These are phyloP conservation scores for Penicillium fimorum DNA, from an alignment of 495 filamentous ascomycete genomes.

Conservation along the genomic window DNA sequence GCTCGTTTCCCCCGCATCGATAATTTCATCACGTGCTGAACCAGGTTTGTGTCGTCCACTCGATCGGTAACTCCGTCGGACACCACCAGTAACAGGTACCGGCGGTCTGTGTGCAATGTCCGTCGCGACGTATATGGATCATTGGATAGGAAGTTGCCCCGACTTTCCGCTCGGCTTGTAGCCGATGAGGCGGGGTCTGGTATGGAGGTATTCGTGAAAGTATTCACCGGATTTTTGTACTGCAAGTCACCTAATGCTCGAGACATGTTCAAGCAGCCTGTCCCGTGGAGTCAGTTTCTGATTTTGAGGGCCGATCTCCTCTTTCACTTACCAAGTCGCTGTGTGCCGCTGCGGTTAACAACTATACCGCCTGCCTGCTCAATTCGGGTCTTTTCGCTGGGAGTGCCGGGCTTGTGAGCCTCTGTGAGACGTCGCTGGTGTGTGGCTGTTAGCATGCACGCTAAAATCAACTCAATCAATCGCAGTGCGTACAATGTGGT, in stretches of 20 bases:
- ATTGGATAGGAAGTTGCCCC: constrained; percentile 37
- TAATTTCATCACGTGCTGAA: constrained; percentile 37
- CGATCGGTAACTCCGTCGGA: constrained; percentile 38
- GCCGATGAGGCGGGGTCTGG: constrained; percentile 22
- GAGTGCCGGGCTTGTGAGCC: constrained; percentile 37
- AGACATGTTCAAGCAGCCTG: constrained; percentile 43
- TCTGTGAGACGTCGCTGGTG: constrained; percentile 36
- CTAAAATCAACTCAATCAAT: not conserved
- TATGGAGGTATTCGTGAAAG: constrained; percentile 9
- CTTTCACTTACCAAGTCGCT: constrained; percentile 32
- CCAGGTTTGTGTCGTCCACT: constrained; percentile 29
- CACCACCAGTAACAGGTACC: constrained; percentile 32
- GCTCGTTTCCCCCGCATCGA: constrained; percentile 34
- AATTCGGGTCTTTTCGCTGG: constrained; percentile 35
- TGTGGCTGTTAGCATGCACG: constrained; percentile 4
- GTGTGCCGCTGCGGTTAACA: constrained; percentile 24
- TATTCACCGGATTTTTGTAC: constrained; percentile 44
- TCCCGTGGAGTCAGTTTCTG: not conserved
- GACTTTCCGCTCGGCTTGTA: constrained; percentile 16
- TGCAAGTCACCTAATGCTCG: constrained; percentile 45
- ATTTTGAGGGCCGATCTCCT: not conserved
- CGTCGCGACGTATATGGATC: constrained; percentile 32
- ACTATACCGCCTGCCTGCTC: constrained; percentile 38
- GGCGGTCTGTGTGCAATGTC: constrained; percentile 23
- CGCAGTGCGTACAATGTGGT: constrained; percentile 27